Evolutionary conservation across 2,329 filamentous ascomycete species (phyloP).

Genomic region (Zymoseptoria pseudotritici): DNA sequence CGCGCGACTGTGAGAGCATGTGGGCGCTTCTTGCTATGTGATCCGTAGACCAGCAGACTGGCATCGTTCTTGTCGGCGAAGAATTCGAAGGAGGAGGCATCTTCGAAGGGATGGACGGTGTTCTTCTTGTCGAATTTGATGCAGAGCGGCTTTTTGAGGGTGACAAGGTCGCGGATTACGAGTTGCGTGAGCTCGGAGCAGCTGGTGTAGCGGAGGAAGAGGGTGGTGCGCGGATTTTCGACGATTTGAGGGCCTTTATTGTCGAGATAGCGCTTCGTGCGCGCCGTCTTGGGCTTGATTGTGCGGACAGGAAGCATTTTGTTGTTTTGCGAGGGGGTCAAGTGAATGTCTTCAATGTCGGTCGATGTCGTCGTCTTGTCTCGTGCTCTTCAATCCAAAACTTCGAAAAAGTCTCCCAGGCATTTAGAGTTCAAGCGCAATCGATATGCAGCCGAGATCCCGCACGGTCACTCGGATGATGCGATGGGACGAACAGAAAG

Average conservation of each 20-base stretch:
- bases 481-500: neutral
- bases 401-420: neutral
- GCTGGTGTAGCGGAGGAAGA: constrained; percentile 81
- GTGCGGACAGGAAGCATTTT: constrained; percentile 51
- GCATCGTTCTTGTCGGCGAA: constrained; percentile 95
- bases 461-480: neutral
- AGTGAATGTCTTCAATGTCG: neutral
- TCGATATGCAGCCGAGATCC: neutral
- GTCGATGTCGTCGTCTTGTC: neutral
- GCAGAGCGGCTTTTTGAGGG: constrained; percentile 74
- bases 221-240: constrained; percentile 83
- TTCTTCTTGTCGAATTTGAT: constrained; percentile 98
- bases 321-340: neutral
- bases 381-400: neutral
- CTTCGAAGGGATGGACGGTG: constrained; percentile 87
- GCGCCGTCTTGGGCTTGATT: constrained; percentile 60
- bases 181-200: constrained; percentile 78
- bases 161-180: constrained; percentile 74
- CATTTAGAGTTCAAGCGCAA: neutral
- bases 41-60: constrained; percentile 74
- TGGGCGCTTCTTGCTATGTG: constrained; percentile 88
- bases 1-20: constrained; percentile 78
- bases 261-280: constrained; percentile 90
- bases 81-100: constrained; percentile 80
- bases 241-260: constrained; percentile 81